These are phyloP conservation scores for Pythium periplocum DNA, from an alignment of 352 stramenopile genomes.

Conservation along the genomic window DNA sequence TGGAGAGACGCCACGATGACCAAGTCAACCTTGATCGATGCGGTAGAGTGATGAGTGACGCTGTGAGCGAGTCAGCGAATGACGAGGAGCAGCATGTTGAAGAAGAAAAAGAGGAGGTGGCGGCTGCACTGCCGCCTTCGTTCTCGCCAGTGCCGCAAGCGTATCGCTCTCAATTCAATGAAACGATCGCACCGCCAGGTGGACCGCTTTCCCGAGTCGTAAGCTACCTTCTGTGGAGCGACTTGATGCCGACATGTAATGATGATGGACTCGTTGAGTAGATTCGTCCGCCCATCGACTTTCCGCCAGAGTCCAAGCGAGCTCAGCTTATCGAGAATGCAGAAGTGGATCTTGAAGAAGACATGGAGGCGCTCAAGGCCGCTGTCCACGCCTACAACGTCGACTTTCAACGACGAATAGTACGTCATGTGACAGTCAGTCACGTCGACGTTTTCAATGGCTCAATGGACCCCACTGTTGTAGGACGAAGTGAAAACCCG, in stretches of 20 bases:
- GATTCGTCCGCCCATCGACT: conserved; percentile 57
- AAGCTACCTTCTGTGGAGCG: conserved; percentile 1
- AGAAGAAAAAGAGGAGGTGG: no score
- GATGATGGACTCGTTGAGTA: conserved; percentile 8
- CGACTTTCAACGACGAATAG: conserved; percentile 76
- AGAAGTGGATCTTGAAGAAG: conserved; percentile 64
- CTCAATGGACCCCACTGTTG: neutral
- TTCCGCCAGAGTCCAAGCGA: conserved; percentile 67
- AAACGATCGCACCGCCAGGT: conserved; percentile 22
- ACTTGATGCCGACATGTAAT: neutral
- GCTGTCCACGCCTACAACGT: conserved; percentile 80
- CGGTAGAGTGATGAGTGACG: no score
- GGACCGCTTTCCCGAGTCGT: conserved; percentile 19
- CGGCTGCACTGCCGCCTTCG: no score
- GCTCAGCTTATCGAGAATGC: conserved; percentile 65
- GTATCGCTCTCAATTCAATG: conserved; percentile 21
- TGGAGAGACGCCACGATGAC: no score
- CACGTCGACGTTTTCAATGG: conserved; percentile 1
- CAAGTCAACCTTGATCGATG: no score
- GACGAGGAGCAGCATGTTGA: no score
- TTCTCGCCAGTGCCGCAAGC: conserved; percentile 10
- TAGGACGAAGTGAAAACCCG: conserved; percentile 70
- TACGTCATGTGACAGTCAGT: conserved; percentile 20
- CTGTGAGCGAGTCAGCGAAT: no score
- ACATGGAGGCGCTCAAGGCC: conserved; percentile 80